Evolutionary conservation across 257 asterid genomes (phyloP).

Genomic region (Primulina huaijiensis): DNA sequence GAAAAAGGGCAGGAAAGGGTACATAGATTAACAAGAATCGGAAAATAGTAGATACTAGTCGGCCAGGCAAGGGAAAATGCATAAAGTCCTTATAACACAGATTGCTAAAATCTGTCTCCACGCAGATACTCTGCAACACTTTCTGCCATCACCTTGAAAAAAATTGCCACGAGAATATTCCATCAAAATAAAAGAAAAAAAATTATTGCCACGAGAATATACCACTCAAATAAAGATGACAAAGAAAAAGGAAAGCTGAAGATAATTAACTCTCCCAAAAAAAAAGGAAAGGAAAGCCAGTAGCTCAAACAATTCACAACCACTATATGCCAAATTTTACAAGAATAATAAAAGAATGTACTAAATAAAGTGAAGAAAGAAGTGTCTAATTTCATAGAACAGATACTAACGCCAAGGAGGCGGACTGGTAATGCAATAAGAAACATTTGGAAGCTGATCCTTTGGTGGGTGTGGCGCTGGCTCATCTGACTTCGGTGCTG

Average conservation of each 20-base stretch:
- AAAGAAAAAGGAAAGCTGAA: background rate
- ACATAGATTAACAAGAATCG: slow-evolving; percentile 8
- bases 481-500: slow-evolving; percentile 50
- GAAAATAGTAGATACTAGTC: slow-evolving; percentile 9
- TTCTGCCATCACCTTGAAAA: background rate
- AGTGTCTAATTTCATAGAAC: background rate
- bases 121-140: background rate
- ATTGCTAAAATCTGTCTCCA: background rate
- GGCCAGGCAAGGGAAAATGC: background rate
- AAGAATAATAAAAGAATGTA: slow-evolving; percentile 12
- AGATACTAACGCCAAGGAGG: slow-evolving; percentile 90
- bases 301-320: background rate
- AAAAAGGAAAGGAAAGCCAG: slow-evolving; percentile 3
- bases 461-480: slow-evolving; percentile 76
- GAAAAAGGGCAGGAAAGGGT: background rate
- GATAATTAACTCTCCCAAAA: background rate
- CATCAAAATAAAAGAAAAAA: no score
- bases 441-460: slow-evolving; percentile 83
- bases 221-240: background rate
- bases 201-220: background rate
- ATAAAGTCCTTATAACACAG: background rate
- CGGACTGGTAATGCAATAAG: slow-evolving; percentile 93
- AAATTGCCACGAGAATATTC: background rate
- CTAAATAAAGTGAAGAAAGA: slow-evolving; percentile 4
- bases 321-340: background rate